Percentiles rank a stretch among this genome's conserved stretches.
phyloP scores from a whole-genome alignment of 169 alveolate species.

The Eimeria brunetti region DNA sequence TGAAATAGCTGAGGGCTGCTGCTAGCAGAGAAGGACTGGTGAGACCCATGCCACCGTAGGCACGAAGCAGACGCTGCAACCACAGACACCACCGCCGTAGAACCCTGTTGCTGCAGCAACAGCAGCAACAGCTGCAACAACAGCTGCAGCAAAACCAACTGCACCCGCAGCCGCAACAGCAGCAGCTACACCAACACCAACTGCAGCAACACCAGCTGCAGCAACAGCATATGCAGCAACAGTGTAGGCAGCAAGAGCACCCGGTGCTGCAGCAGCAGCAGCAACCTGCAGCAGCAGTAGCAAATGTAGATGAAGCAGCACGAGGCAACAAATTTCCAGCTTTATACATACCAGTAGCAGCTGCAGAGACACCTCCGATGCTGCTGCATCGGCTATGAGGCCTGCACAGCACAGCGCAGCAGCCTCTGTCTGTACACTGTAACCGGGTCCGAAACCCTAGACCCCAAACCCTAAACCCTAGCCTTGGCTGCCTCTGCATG shows the following conservation, averaged over 20 bases:
- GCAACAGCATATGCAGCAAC: not conserved
- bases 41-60: constrained; percentile 53
- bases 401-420: constrained; percentile 24
- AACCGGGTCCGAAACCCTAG: not conserved
- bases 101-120: not conserved
- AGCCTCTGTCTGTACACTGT: not conserved
- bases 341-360: constrained; percentile 1
- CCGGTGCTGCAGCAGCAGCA: not conserved
- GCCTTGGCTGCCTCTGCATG: not conserved
- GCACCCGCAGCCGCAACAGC: not conserved
- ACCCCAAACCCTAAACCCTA: not conserved
- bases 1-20: constrained; percentile 57
- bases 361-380: constrained; percentile 33
- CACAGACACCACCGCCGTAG: not conserved
- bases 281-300: not conserved
- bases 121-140: constrained; percentile 10
- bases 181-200: not conserved
- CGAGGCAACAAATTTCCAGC: not conserved
- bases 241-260: not conserved
- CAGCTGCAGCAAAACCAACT: not conserved
- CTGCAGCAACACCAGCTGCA: not conserved
- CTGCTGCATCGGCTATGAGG: not conserved
- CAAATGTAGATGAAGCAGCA: not conserved
- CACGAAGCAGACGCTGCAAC: constrained; percentile 70
- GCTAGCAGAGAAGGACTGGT: constrained; percentile 44